These are phyloP conservation scores for Wickerhamomyces pijperi DNA, from an alignment of 805 yeast genomes.

Conservation along the genomic window DNA sequence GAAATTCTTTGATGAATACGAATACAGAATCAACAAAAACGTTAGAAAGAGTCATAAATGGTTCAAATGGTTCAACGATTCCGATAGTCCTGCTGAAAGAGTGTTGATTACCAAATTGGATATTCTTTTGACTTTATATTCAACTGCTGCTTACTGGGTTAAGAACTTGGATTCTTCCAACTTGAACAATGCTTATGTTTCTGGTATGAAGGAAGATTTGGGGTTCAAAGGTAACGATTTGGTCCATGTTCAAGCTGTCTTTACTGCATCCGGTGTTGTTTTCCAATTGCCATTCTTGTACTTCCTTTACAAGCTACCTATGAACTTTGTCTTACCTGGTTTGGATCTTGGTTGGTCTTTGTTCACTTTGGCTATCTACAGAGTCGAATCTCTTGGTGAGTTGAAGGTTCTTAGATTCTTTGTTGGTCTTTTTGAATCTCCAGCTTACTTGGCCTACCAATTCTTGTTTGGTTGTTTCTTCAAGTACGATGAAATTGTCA, in stretches of 20 bases:
- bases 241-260: conserved; percentile 46
- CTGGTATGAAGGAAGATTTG: conserved; percentile 48
- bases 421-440: conserved; percentile 60
- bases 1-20: conserved; percentile 45
- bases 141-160: conserved; percentile 20
- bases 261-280: conserved; percentile 45
- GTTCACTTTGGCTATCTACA: conserved; percentile 47
- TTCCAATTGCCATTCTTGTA: conserved; percentile 56
- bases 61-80: conserved; percentile 10
- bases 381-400: conserved; percentile 35
- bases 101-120: conserved; percentile 43
- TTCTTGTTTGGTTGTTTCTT: conserved; percentile 50
- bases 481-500: conserved; percentile 41
- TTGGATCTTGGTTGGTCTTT: conserved; percentile 39
- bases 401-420: conserved; percentile 56
- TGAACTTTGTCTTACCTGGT: conserved; percentile 25
- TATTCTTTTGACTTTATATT: conserved; percentile 30
- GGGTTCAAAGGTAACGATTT: conserved; percentile 51
- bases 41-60: conserved; percentile 4
- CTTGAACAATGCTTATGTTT: conserved; percentile 49
- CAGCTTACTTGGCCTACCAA: conserved; percentile 53
- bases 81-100: conserved; percentile 26
- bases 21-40: conserved; percentile 20
- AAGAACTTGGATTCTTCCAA: conserved; percentile 53
- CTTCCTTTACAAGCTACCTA: conserved; percentile 40